A percentile compares a stretch with the other conserved stretches of the same genome.
These are phyloP conservation scores for Dichomitus squalens DNA, from an alignment of 1,284 basidiomycete species.

Conservation along the genomic window DNA sequence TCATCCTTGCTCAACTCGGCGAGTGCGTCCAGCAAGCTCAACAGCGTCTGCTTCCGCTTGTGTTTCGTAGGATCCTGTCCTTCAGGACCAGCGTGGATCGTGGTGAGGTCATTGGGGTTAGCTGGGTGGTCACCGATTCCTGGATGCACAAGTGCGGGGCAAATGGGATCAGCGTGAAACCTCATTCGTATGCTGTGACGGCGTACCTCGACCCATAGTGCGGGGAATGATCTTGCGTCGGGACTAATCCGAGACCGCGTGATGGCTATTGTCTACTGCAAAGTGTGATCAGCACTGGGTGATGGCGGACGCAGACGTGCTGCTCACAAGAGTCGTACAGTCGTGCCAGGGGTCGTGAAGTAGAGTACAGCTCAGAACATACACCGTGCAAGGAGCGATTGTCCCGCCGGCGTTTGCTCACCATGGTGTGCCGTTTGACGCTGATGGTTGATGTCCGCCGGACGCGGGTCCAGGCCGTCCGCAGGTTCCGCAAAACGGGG, in stretches of 20 bases:
- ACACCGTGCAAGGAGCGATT: conserved; percentile 2
- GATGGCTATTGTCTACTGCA: conserved; percentile 5
- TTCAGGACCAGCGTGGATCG: conserved; percentile 17
- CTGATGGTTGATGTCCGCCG: conserved; percentile 15
- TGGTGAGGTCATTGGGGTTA: conserved; percentile 36
- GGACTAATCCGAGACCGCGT: conserved; percentile 6
- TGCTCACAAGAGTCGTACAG: conserved; percentile 12
- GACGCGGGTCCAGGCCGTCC: conserved; percentile 5
- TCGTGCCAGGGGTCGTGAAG: conserved; percentile 13
- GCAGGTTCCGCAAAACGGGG: not conserved
- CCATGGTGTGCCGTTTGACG: conserved; percentile 5
- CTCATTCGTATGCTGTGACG: not conserved
- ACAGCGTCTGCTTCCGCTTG: conserved; percentile 59
- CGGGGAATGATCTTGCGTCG: conserved; percentile 14
- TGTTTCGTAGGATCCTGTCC: conserved; percentile 21
- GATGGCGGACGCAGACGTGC: not conserved
- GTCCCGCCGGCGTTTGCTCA: conserved; percentile 8
- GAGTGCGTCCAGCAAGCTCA: conserved; percentile 63
- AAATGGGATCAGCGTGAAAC: not conserved
- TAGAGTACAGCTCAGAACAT: conserved; percentile 6
- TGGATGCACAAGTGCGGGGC: not conserved
- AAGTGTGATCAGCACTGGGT: not conserved
- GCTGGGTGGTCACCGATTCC: conserved; percentile 11
- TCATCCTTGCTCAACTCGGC: conserved; percentile 60
- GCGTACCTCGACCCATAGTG: conserved; percentile 28